These are phyloP conservation scores for Populus euphratica DNA, from an alignment of 345 rosid species.

Conservation along the genomic window DNA sequence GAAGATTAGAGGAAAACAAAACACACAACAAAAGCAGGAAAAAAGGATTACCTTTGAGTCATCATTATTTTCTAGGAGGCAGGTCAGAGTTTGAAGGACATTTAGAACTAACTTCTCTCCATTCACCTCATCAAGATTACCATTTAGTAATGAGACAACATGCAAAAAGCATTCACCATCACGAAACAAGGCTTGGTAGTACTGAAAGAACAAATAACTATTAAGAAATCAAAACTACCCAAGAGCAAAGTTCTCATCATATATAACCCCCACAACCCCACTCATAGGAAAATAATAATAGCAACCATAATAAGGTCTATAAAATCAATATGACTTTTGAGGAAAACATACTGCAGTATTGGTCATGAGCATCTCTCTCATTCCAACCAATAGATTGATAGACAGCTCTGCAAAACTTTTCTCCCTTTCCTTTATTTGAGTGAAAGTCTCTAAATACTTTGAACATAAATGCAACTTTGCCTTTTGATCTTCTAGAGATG, in stretches of 20 bases:
- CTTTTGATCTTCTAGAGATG: slow-evolving; percentile 56
- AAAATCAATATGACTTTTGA: background rate
- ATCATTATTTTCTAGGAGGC: slow-evolving; percentile 76
- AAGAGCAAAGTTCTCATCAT: slow-evolving; percentile 5
- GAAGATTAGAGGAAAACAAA: background rate
- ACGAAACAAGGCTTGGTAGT: slow-evolving; percentile 79
- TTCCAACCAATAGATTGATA: slow-evolving; percentile 72
- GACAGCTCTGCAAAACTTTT: slow-evolving; percentile 57
- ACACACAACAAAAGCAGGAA: slow-evolving; percentile 5
- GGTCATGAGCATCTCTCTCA: slow-evolving; percentile 67
- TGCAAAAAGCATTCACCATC: slow-evolving; percentile 94
- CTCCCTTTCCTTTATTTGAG: slow-evolving; percentile 79
- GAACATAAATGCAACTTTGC: slow-evolving; percentile 75
- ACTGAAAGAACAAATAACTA: slow-evolving; percentile 46
- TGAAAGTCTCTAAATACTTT: slow-evolving; percentile 80
- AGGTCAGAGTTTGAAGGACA: slow-evolving; percentile 82
- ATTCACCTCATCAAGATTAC: slow-evolving; percentile 64
- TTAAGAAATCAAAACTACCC: slow-evolving; percentile 20
- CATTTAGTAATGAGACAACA: slow-evolving; percentile 84
- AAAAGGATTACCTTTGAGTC: slow-evolving; percentile 64
- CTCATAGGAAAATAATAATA: background rate
- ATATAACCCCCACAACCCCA: background rate
- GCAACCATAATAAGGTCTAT: background rate
- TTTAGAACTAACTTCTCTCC: slow-evolving; percentile 85
- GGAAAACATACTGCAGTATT: slow-evolving; percentile 52